Conservation (phyloP, 495 filamentous ascomycete species). For the Aspergillus cristatus region DNA sequence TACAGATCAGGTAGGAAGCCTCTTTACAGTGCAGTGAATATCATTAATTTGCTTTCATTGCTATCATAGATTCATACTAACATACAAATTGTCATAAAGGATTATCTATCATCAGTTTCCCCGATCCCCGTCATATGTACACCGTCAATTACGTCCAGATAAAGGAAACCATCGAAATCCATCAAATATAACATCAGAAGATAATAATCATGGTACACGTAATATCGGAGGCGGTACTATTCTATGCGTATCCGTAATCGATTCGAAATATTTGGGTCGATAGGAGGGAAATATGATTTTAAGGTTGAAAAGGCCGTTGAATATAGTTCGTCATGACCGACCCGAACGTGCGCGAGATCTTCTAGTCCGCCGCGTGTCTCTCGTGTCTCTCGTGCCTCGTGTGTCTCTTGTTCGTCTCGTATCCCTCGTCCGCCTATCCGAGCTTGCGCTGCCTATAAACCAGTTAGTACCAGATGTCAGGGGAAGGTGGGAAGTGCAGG, state of each 20-base stretch:
- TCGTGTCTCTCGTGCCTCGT: neutral
- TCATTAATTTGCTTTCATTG: neutral
- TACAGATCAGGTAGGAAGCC: neutral
- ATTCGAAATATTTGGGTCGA: neutral
- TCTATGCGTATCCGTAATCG: slow-evolving; percentile 5
- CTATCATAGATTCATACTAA: neutral
- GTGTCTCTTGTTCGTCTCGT: slow-evolving; percentile 22
- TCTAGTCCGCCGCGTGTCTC: no score
- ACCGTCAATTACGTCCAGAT: no score
- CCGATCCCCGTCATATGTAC: slow-evolving; percentile 20
- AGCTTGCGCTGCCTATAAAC: slow-evolving; percentile 38
- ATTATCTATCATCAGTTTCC: slow-evolving; percentile 1
- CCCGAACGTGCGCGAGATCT: slow-evolving; percentile 28
- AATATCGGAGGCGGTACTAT: slow-evolving; percentile 13
- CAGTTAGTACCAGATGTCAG: slow-evolving; percentile 2
- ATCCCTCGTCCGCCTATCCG: slow-evolving; percentile 23
- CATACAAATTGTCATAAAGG: slow-evolving; percentile 8
- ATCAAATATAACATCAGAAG: slow-evolving; percentile 5
- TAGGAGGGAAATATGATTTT: slow-evolving; percentile 1
- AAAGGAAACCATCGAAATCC: slow-evolving; percentile 1
- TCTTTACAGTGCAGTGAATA: slow-evolving; percentile 2
- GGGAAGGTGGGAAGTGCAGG: neutral
- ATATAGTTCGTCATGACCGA: slow-evolving; percentile 9
- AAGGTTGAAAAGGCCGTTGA: neutral
- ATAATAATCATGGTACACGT: slow-evolving; percentile 26